A percentile compares a stretch with the other conserved stretches of the same genome.
Evolutionary conservation across 345 rosid species (phyloP).

Genomic region (Hirschfeldia incana): DNA sequence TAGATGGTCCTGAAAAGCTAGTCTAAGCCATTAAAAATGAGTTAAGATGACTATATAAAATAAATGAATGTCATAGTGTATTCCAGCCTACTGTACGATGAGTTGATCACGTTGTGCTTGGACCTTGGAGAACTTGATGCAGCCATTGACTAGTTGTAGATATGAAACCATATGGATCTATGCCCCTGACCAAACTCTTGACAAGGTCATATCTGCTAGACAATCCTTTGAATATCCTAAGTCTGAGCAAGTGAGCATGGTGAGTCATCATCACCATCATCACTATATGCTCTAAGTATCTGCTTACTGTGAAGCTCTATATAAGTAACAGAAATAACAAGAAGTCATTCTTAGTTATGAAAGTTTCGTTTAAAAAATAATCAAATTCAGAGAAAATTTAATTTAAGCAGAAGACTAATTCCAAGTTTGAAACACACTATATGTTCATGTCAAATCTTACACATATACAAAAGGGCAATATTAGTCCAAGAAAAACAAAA

Average conservation of each 20-base stretch:
- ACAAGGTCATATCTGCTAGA: constrained; percentile 72
- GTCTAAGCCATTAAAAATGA: neutral
- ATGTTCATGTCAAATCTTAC: neutral
- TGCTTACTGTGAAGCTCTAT: constrained; percentile 1
- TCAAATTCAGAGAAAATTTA: neutral
- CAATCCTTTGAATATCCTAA: constrained; percentile 46
- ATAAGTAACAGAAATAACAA: neutral
- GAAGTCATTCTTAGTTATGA: neutral
- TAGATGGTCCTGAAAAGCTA: constrained; percentile 1
- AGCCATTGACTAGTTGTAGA: constrained; percentile 86
- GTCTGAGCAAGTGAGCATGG: constrained; percentile 30
- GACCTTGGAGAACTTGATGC: constrained; percentile 92
- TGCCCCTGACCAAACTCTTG: constrained; percentile 68
- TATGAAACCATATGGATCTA: constrained; percentile 68
- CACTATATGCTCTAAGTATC: constrained; percentile 20
- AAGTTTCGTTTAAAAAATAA: constrained; percentile 11
- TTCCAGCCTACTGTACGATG: constrained; percentile 83
- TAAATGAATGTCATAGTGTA: constrained; percentile 3
- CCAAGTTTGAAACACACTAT: neutral
- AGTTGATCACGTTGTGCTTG: constrained; percentile 71
- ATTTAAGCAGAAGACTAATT: neutral
- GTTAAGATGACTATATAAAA: constrained; percentile 3
- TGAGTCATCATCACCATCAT: constrained; percentile 18
- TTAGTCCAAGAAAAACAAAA: too few relatives aligned
- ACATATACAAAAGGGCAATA: too few relatives aligned